phyloP scores from a whole-genome alignment of 805 yeast genomes.

The Pichia manshurica region DNA sequence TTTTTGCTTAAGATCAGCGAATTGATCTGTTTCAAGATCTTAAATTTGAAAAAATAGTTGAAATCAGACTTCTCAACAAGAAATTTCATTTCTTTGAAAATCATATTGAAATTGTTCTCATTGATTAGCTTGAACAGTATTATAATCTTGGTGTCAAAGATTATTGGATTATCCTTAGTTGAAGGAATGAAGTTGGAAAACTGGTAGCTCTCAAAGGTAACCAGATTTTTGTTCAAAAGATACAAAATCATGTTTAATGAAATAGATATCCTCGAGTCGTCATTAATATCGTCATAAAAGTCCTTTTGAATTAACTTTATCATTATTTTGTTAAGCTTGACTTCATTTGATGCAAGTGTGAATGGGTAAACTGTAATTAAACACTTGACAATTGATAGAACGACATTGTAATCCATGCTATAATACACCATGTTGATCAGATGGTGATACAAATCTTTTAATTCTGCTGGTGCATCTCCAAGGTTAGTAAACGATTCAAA shows the following conservation, averaged over 20 bases:
- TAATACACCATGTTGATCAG: slow-evolving; percentile 39
- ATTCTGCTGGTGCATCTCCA: slow-evolving; percentile 36
- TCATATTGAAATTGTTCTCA: slow-evolving; percentile 42
- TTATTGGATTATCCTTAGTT: slow-evolving; percentile 46
- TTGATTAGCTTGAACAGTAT: slow-evolving; percentile 56
- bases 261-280: slow-evolving; percentile 7
- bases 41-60: slow-evolving; percentile 27
- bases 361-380: slow-evolving; percentile 56
- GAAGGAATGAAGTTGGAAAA: slow-evolving; percentile 48
- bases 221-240: slow-evolving; percentile 30
- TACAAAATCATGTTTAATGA: slow-evolving; percentile 18
- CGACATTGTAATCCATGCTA: slow-evolving; percentile 53
- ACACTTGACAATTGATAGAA: slow-evolving; percentile 55
- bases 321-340: slow-evolving; percentile 46
- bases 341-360: slow-evolving; percentile 34
- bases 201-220: slow-evolving; percentile 32
- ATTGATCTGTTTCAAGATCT: slow-evolving; percentile 54
- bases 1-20: slow-evolving; percentile 13
- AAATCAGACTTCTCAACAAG: slow-evolving; percentile 33
- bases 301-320: slow-evolving; percentile 24
- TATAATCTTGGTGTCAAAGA: slow-evolving; percentile 48
- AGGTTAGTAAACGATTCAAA: slow-evolving; percentile 31
- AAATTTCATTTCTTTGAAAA: slow-evolving; percentile 61
- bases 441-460: slow-evolving; percentile 46
- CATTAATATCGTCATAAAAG: neutral